Conservation (phyloP, 2,329 filamentous ascomycete species). For the Aurifilum marmelostoma region DNA sequence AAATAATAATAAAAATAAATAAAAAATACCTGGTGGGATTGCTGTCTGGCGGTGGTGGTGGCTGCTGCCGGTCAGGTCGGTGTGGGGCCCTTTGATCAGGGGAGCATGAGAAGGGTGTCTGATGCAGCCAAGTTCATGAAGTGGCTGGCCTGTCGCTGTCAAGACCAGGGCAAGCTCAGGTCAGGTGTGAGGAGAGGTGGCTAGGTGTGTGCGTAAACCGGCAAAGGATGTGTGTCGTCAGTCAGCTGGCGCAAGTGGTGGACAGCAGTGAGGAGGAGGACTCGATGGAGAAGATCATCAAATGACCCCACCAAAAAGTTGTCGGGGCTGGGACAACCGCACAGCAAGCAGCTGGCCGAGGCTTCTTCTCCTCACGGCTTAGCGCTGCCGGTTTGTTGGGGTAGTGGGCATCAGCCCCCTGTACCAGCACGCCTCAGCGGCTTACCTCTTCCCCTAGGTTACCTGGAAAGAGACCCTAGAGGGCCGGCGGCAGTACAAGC, state of each 20-base stretch:
- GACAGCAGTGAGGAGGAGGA: background rate
- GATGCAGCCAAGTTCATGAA: background rate
- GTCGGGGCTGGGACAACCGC: background rate
- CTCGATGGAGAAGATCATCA: constrained; percentile 14
- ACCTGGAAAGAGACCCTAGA: background rate
- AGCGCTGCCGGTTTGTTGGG: constrained; percentile 6
- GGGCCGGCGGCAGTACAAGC: background rate
- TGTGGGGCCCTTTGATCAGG: background rate
- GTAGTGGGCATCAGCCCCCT: constrained; percentile 12
- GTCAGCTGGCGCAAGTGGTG: constrained; percentile 15
- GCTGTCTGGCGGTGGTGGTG: background rate
- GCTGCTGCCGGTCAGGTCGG: background rate
- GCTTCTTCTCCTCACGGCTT: constrained; percentile 8
- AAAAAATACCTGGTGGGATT: background rate
- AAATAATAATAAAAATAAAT: no score
- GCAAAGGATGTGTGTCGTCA: constrained; percentile 15
- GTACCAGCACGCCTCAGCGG: background rate
- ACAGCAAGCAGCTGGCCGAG: constrained; percentile 15
- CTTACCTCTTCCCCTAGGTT: background rate
- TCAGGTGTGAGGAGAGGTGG: background rate
- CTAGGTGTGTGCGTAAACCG: background rate
- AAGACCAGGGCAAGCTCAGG: background rate
- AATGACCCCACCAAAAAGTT: constrained; percentile 22
- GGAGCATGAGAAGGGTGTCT: background rate
- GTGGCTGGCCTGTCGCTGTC: background rate